These are phyloP conservation scores for Didymella segeticola DNA, from an alignment of 2,329 filamentous ascomycete genomes.

Conservation along the genomic window DNA sequence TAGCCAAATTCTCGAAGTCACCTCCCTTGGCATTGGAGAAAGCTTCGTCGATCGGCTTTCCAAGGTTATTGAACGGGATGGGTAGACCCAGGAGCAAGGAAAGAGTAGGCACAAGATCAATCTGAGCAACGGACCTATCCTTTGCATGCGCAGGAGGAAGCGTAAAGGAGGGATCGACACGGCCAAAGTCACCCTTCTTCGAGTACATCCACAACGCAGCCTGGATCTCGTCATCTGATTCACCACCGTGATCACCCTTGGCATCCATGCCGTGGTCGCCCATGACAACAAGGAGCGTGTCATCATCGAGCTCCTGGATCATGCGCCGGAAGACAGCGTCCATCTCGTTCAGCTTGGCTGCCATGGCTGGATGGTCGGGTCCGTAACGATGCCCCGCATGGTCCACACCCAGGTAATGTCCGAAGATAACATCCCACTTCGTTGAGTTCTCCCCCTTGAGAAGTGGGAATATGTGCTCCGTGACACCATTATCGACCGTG, in stretches of 20 bases:
- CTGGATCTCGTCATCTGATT: constrained; percentile 94
- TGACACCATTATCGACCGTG: constrained; percentile 94
- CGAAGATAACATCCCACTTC: constrained; percentile 94
- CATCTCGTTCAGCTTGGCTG: constrained; percentile 90
- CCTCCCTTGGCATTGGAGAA: constrained; percentile 75
- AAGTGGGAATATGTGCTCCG: constrained; percentile 86
- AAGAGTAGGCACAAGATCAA: constrained; percentile 92
- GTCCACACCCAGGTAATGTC: constrained; percentile 93
- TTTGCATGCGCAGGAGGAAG: constrained; percentile 75
- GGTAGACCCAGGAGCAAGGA: constrained; percentile 87
- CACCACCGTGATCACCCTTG: constrained; percentile 97
- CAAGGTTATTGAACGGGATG: constrained; percentile 95
- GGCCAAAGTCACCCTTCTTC: constrained; percentile 82
- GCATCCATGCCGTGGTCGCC: constrained; percentile 99
- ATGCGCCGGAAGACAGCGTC: constrained; percentile 77
- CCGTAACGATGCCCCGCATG: constrained; percentile 97
- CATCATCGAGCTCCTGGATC: constrained; percentile 75
- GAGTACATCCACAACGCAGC: constrained; percentile 99
- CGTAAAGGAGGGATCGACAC: constrained; percentile 66
- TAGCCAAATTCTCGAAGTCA: constrained; percentile 78
- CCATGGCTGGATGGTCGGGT: constrained; percentile 91
- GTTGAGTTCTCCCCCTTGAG: constrained; percentile 68
- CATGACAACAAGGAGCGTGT: constrained; percentile 92
- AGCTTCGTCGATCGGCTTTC: constrained; percentile 90
- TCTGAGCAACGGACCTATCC: constrained; percentile 77